Conservation (phyloP, 2,329 filamentous ascomycete genomes). For the Berkeleyomyces basicola region DNA sequence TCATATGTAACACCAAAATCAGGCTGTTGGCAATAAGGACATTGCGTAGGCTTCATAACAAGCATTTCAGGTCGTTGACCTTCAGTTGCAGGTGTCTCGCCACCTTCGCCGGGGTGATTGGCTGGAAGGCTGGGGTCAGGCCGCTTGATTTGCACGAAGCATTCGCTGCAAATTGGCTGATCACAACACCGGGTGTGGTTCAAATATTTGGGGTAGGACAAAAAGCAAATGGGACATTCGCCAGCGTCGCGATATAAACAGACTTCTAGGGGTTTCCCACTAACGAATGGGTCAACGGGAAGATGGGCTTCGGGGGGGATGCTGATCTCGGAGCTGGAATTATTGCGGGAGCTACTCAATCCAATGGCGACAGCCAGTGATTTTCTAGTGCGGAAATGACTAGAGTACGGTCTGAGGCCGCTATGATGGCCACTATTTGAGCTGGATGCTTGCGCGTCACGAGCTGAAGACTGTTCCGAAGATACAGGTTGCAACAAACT, state of each 20-base stretch:
- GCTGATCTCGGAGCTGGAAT: conserved; percentile 49
- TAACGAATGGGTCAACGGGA: conserved; percentile 71
- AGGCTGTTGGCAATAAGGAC: conserved; percentile 86
- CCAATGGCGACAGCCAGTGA: conserved; percentile 70
- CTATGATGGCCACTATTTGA: conserved; percentile 21
- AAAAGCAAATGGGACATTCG: conserved; percentile 92
- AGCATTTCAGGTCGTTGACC: conserved; percentile 39
- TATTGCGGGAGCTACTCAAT: conserved; percentile 49
- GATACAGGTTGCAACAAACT: conserved; percentile 61
- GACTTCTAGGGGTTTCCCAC: conserved; percentile 85
- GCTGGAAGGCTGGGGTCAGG: conserved; percentile 82
- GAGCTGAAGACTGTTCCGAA: conserved; percentile 44
- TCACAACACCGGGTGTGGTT: conserved; percentile 93
- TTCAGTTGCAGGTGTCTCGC: conserved; percentile 15
- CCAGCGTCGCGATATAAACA: conserved; percentile 79
- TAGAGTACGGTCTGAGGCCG: conserved; percentile 45
- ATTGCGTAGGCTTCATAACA: conserved; percentile 79
- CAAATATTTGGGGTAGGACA: conserved; percentile 86
- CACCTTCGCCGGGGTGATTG: conserved; percentile 37
- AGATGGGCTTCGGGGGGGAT: conserved; percentile 62
- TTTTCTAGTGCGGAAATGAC: conserved; percentile 51
- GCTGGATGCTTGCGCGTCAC: background rate
- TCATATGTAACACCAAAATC: conserved; percentile 96
- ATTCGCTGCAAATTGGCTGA: conserved; percentile 93
- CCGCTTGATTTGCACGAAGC: conserved; percentile 95